Base-by-base conservation (phyloP, 805 yeast species). In the Candida vaughaniae region DNA sequence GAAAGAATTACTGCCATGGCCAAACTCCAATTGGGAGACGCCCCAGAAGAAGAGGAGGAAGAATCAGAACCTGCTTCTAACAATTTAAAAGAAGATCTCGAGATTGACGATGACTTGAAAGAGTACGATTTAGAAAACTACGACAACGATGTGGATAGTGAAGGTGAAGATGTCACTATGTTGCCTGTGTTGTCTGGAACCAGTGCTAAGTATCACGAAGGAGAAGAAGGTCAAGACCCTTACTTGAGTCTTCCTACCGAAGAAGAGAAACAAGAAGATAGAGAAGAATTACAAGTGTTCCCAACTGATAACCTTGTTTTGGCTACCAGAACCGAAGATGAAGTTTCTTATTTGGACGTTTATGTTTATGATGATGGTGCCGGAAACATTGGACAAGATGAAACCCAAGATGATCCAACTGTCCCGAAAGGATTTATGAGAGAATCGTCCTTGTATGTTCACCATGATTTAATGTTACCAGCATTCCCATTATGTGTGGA, bases 401-500 rank as follows among this genome's bases (percentile, higher is more conserved):
- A 82, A 42, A 82, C 75, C 44, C 90, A 80, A 43, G 81, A 70
- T 30, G 90, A 84, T 52, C 79, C 79, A n/a, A 87, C 82, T 57
- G 86, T 80, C 11, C 85, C 85, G 33, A 77, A 71, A 47, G 95
- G 91, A 9, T 58, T 78, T 52, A 74, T 75, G 26, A 76, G 95
- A 66, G 93, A 79, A 33, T 75, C 82, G 37, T 78, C 82, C 25
- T 66, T 93, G 46, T 93, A 93, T 55, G 93, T 91, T 34, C 99
- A 93, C 58, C 99, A 93, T 62, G 99, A 93, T 60, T 65, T 91
- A 49, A 88, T 93, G 96, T 73, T 93, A 43, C 99, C 99, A 1
- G 85, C 96, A 2, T 91, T 93, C 74, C 99, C 99, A 28, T 73
- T 93, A 43, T 88, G 97, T 58, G 90, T 90, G 22, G 99, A 93